phyloP scores from a whole-genome alignment of 805 yeast genomes.

The Maudiozyma bulderi region DNA sequence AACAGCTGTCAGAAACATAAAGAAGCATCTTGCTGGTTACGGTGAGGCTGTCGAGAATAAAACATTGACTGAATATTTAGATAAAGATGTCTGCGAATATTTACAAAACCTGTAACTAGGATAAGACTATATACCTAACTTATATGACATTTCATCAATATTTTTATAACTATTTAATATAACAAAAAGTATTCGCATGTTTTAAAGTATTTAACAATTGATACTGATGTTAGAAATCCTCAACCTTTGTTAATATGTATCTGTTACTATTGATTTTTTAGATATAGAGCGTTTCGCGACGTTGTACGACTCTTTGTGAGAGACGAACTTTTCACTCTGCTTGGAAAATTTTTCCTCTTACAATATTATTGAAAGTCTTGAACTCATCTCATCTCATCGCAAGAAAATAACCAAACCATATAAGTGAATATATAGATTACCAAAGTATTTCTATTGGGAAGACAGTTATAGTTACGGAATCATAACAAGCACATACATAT shows the following conservation, averaged over 20 bases:
- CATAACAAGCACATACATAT: background rate
- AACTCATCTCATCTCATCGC: conserved; percentile 2
- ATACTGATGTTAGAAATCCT: too few species aligned
- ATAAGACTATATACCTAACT: background rate
- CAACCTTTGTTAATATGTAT: too few species aligned
- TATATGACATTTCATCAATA: background rate
- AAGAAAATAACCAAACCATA: background rate
- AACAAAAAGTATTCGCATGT: too few species aligned
- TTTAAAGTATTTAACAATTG: too few species aligned
- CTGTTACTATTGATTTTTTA: background rate
- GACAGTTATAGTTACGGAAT: background rate
- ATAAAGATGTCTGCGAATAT: background rate
- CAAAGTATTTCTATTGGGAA: too few species aligned
- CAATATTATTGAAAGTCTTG: too few species aligned
- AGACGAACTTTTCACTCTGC: background rate
- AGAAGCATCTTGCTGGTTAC: conserved; percentile 36
- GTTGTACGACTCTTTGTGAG: too few species aligned
- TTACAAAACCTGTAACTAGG: background rate
- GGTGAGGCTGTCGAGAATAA: conserved; percentile 42
- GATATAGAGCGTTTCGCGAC: background rate
- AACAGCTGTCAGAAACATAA: conserved; percentile 33
- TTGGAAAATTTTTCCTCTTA: background rate
- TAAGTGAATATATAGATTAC: too few species aligned
- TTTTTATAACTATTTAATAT: background rate
- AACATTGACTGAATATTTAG: conserved; percentile 21